phyloP scores from a whole-genome alignment of 2,329 filamentous ascomycete genomes.

The Diaporthe longicolla region DNA sequence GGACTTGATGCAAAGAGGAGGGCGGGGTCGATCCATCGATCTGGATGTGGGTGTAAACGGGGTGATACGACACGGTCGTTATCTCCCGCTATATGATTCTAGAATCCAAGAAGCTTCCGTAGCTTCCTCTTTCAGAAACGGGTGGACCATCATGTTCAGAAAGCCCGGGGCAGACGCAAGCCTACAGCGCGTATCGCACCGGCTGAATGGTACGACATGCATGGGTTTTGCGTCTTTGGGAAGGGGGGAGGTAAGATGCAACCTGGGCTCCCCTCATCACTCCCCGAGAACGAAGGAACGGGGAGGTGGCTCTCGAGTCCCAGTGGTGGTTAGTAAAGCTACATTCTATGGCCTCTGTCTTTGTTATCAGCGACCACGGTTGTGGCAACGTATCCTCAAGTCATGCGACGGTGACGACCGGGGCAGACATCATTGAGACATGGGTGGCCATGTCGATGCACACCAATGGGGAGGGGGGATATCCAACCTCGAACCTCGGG shows the following conservation, averaged over 20 bases:
- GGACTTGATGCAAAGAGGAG: not conserved
- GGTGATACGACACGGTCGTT: conserved; percentile 7
- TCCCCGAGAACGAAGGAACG: too few relatives aligned
- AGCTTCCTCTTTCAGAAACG: conserved; percentile 30
- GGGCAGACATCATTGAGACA: not conserved
- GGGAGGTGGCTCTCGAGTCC: not conserved
- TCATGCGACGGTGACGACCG: not conserved
- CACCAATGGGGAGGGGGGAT: not conserved
- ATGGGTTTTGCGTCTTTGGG: not conserved
- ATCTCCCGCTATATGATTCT: conserved; percentile 9
- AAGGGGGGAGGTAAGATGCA: too few relatives aligned
- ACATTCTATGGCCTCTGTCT: not conserved
- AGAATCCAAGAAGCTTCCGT: not conserved
- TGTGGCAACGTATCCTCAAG: not conserved
- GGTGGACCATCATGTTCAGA: not conserved
- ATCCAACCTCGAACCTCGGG: too few relatives aligned
- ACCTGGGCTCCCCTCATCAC: not conserved
- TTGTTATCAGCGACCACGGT: not conserved
- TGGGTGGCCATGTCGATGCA: not conserved
- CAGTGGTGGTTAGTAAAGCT: not conserved
- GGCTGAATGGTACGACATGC: not conserved
- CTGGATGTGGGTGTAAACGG: not conserved
- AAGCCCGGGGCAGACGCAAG: not conserved
- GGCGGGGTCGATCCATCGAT: not conserved
- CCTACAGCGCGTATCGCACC: not conserved